Conservation (phyloP, 108 stramenopile genomes). For the Stephanodiscus minutulus region DNA sequence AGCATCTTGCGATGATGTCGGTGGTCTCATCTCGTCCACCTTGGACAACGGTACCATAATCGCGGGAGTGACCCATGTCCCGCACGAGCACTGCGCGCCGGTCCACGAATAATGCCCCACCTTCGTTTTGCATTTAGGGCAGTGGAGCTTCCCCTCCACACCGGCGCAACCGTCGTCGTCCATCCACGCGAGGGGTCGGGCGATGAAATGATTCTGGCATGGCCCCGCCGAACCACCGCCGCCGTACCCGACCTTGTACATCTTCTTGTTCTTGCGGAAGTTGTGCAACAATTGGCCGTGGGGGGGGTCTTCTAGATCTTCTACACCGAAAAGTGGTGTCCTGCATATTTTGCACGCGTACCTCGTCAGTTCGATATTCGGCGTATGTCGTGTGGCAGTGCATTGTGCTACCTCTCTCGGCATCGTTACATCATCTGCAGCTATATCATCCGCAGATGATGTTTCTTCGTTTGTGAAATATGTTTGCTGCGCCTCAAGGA, state of each 20-base stretch:
- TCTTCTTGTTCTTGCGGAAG: slow-evolving; percentile 40
- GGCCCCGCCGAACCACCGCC: not conserved
- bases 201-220: slow-evolving; percentile 71
- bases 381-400: slow-evolving; percentile 6
- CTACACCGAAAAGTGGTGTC: slow-evolving; percentile 63
- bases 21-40: slow-evolving; percentile 62
- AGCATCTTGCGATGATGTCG: not conserved
- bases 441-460: slow-evolving; percentile 9
- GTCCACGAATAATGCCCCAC: slow-evolving; percentile 85
- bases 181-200: slow-evolving; percentile 61
- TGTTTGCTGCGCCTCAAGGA: not conserved
- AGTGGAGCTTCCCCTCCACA: slow-evolving; percentile 72
- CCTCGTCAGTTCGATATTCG: slow-evolving; percentile 37
- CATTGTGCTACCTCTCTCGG: not conserved
- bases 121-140: slow-evolving; percentile 75
- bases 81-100: slow-evolving; percentile 81
- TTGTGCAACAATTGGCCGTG: slow-evolving; percentile 53
- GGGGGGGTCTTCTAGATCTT: slow-evolving; percentile 68
- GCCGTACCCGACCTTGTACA: slow-evolving; percentile 27
- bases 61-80: slow-evolving; percentile 88
- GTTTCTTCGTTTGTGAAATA: not conserved
- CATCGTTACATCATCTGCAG: not conserved
- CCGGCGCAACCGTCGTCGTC: slow-evolving; percentile 39
- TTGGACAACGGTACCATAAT: slow-evolving; percentile 77
- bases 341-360: slow-evolving; percentile 82